Evolutionary conservation across 805 yeast genomes (phyloP).

Genomic region (Isabelozyma heimii): DNA sequence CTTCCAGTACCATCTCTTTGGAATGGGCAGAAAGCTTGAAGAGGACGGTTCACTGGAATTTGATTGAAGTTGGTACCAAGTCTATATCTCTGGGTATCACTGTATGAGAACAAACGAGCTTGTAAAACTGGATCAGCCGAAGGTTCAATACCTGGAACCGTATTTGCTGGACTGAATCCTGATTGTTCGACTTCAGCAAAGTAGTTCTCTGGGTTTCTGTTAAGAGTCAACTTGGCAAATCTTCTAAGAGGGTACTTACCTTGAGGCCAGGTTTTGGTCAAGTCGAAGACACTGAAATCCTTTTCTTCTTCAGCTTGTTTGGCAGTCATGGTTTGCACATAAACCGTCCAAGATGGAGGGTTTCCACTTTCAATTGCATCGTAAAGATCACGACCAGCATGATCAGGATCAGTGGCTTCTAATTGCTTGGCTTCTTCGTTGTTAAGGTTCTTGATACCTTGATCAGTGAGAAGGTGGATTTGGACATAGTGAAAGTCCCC

Average conservation of each 20-base stretch:
- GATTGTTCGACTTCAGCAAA: constrained; percentile 67
- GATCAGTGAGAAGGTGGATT: constrained; percentile 69
- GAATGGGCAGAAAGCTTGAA: constrained; percentile 10
- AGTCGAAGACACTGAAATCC: constrained; percentile 81
- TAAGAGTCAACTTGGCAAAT: constrained; percentile 74
- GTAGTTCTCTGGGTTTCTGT: constrained; percentile 82
- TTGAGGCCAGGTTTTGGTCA: constrained; percentile 93
- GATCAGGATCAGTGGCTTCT: constrained; percentile 79
- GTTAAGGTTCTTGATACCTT: constrained; percentile 50
- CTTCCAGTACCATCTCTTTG: constrained; percentile 6
- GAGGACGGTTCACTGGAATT: constrained; percentile 88
- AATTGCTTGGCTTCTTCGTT: constrained; percentile 67
- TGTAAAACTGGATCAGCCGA: constrained; percentile 77
- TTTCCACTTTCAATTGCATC: constrained; percentile 76
- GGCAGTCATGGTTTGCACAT: constrained; percentile 82
- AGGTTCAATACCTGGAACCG: constrained; percentile 73
- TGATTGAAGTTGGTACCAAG: constrained; percentile 74
- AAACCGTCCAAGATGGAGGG: constrained; percentile 79
- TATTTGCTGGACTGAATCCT: constrained; percentile 71
- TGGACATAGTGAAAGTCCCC: constrained; percentile 80
- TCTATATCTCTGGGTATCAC: constrained; percentile 76
- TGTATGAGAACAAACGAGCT: constrained; percentile 70
- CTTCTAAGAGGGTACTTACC: constrained; percentile 79
- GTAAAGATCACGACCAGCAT: constrained; percentile 76
- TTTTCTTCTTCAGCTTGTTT: constrained; percentile 67